phyloP scores from a whole-genome alignment of 1,284 basidiomycete species.

The Pyrrhoderma noxium region DNA sequence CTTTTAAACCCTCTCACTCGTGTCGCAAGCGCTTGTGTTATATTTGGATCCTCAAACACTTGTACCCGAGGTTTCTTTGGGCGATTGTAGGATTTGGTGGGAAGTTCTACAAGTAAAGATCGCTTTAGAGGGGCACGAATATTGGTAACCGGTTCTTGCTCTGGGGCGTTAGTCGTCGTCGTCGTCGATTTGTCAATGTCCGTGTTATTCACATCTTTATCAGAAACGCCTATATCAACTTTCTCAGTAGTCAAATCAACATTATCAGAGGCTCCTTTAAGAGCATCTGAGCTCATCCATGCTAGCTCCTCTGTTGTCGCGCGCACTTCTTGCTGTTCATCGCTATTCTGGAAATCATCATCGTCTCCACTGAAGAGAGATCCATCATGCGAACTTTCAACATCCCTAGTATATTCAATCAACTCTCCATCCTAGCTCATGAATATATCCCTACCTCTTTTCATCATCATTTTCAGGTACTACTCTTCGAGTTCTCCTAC shows the following conservation, averaged over 20 bases:
- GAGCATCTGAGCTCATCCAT: background rate
- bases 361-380: slow-evolving; percentile 16
- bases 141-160: background rate
- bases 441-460: background rate
- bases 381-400: slow-evolving; percentile 6
- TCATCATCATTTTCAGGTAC: slow-evolving; percentile 6
- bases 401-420: slow-evolving; percentile 1
- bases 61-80: slow-evolving; percentile 3
- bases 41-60: slow-evolving; percentile 8
- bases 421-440: background rate
- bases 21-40: slow-evolving; percentile 1
- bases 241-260: background rate
- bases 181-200: too few species aligned
- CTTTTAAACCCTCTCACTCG: background rate
- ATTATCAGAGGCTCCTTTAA: background rate
- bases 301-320: background rate
- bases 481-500: slow-evolving; percentile 3
- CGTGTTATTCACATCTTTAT: too few species aligned
- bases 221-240: background rate
- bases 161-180: background rate
- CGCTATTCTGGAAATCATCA: background rate
- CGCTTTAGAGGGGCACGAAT: background rate
- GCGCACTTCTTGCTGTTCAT: background rate
- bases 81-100: background rate
- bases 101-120: too few species aligned